Evolutionary conservation across 106 monocot species (phyloP), one percentile per base, ranked within the genome.

Genomic region (Dioscorea zingiberensis): DNA sequence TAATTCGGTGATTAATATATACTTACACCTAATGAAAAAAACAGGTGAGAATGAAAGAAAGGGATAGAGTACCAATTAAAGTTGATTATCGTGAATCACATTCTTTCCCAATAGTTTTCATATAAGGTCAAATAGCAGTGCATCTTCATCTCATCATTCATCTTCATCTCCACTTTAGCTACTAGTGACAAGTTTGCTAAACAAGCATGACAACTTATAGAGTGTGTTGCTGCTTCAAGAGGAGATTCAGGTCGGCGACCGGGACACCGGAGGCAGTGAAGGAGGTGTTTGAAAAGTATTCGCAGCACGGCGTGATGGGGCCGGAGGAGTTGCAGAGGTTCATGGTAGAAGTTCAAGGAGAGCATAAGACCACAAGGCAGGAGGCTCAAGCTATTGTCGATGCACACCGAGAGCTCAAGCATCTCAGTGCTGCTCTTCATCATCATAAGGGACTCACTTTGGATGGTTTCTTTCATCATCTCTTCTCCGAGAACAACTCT

Each of bases 261-360:
- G 87, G 74, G 7, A 70, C 79, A 48, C 77, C 87, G 71, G 66
- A 72, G 69, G 62, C 28, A 22, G 53, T 92, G 17, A 74, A 66
- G 69, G 58, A 68, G 30, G 63, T 92, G 38, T 92, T 84, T 73
- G 7, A 23, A 28, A 9, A n/a, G 38, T 92, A 92, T 59, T 58
- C 81, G 15, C 70, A 71, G 38, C 60, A 54, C 15, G 76, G 76
- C 7, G 17, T 16, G 51, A 79, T 89, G 85, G 67, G 78, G 59
- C 55, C 65, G 23, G 79, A 79, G 46, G 54, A 76, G 49, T 76
- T 89, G 53, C 69, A 26, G 59, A 19, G 51, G 27, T 89, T 89
- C 68, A 45, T 89, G 58, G 59, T 47, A 13, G 81, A 85, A 58
- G 82, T 89, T 14, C 89, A 89, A 57, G 73, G 76, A 10, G 80